phyloP scores from a whole-genome alignment of 208 protist genomes.

The Crithidia mellificae region DNA sequence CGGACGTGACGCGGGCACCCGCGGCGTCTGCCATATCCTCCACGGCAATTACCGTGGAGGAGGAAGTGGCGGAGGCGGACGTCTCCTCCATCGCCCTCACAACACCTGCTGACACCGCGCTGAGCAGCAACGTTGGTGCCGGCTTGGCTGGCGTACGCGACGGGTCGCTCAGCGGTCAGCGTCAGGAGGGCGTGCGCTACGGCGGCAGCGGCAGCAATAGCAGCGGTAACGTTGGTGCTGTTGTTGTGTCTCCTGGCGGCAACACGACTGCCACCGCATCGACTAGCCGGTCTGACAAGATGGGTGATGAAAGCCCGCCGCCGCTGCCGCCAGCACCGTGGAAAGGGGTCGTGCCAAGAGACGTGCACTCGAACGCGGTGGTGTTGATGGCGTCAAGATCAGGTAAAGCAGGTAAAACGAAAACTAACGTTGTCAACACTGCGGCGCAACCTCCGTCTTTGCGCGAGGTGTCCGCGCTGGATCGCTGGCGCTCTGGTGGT shows the following conservation, averaged over 20 bases:
- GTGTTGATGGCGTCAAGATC: too few relatives aligned
- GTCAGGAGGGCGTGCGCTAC: too few relatives aligned
- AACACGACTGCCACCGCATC: background rate
- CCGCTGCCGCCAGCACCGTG: slow-evolving; percentile 23
- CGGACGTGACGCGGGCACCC: background rate
- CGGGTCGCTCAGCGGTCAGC: too few relatives aligned
- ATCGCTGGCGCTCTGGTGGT: slow-evolving; percentile 11
- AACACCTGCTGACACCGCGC: slow-evolving; percentile 6
- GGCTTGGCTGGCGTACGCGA: too few relatives aligned
- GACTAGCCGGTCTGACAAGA: background rate
- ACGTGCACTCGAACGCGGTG: background rate
- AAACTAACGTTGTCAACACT: too few relatives aligned
- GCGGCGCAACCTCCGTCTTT: too few relatives aligned
- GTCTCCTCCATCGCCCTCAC: slow-evolving; percentile 10
- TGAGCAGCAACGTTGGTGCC: slow-evolving; percentile 6
- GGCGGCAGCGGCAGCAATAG: background rate
- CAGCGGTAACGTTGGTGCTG: background rate
- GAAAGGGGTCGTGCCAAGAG: background rate
- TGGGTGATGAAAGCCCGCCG: slow-evolving; percentile 18
- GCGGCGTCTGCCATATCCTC: too few relatives aligned
- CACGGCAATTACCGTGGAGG: too few relatives aligned
- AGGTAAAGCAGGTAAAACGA: too few relatives aligned
- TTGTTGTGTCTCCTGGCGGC: background rate
- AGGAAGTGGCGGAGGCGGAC: background rate
- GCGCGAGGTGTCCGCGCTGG: background rate